Base-by-base conservation (phyloP, 768 basidiomycete genomes). In the Galerina marginata region DNA sequence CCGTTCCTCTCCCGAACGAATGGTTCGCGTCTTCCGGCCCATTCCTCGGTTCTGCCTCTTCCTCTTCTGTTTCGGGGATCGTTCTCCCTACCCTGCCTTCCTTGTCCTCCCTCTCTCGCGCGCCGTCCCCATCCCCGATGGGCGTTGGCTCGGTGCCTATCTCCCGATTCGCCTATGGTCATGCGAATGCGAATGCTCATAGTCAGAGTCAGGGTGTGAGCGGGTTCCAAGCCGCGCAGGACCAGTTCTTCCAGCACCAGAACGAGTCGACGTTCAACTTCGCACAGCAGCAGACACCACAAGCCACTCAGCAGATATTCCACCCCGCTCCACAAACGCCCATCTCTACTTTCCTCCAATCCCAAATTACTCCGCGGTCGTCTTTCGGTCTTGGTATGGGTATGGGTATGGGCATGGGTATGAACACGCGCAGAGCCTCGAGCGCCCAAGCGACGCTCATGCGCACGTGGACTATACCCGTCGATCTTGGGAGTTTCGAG, bases 1-100 rank as follows among this genome's bases (percentile, higher is more conserved):
- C 86, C 0, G 87, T 87, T 0, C 88, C 88, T 0, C 81, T 87
- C 9, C 84, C 85, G 0, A 81, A 82, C 83, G 2, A 81, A 80
- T 62, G 75, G 77, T 49, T 20, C 20, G 20, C 20, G 20, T 20
- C 20, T 20, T 20, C 20, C 20, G 20, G 20, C 20, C 20, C 20
- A 71, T 65, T 12, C 40, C 33, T 20, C 46, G 4, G 9, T 36
- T 20, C 20, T 20, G 20, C 20, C 20, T 20, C 20, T 20, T 20
- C 20, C 20, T 62, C 56, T 60, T 60, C 65, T 72, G 45, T 67
- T 68, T 5, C 71, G 69, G 73, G 74, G 3, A 84, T 85, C 45
- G 68, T 80, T 0, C 65, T 86, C 12, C 83, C 85, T 0, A 69
- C 76, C 0, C 56, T 79, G 1, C 75, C 20, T 20, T 20, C 20